Percentiles rank a stretch among this genome's conserved stretches.
Conservation (phyloP, 176 grass and related monocot genomes). For the Eragrostis nindensis region DNA sequence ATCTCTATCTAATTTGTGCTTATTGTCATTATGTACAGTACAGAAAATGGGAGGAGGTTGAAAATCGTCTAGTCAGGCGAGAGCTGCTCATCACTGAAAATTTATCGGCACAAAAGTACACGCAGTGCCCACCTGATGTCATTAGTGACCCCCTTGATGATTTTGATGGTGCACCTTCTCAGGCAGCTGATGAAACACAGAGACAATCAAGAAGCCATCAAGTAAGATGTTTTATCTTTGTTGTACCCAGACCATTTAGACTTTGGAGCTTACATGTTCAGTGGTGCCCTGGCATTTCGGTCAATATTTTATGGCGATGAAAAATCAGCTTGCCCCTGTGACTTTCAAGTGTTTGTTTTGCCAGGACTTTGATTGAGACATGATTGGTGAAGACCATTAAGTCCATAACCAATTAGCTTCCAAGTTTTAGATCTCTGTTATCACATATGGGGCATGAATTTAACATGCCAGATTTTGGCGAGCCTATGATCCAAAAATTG, state of each 20-base stretch:
- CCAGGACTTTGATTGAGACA: neutral
- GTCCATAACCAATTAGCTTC: neutral
- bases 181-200: constrained; percentile 75
- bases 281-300: neutral
- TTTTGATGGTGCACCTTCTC: constrained; percentile 65
- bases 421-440: too few species aligned
- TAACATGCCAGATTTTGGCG: too few species aligned
- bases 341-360: neutral
- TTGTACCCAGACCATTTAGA: constrained; percentile 21
- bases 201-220: constrained; percentile 83
- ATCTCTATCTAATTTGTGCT: constrained; percentile 21
- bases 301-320: neutral
- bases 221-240: constrained; percentile 53
- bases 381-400: neutral
- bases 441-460: too few species aligned
- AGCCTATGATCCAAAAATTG: too few species aligned
- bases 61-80: constrained; percentile 67
- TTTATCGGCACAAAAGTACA: constrained; percentile 76
- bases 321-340: neutral
- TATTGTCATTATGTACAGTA: constrained; percentile 62
- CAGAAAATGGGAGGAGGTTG: constrained; percentile 87
- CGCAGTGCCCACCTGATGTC: constrained; percentile 64
- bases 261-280: neutral
- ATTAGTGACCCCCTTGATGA: constrained; percentile 89
- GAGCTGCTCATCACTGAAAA: constrained; percentile 69